Conservation (phyloP, 192 early-diverging fungal species). For the Rhizophagus prolifer region DNA sequence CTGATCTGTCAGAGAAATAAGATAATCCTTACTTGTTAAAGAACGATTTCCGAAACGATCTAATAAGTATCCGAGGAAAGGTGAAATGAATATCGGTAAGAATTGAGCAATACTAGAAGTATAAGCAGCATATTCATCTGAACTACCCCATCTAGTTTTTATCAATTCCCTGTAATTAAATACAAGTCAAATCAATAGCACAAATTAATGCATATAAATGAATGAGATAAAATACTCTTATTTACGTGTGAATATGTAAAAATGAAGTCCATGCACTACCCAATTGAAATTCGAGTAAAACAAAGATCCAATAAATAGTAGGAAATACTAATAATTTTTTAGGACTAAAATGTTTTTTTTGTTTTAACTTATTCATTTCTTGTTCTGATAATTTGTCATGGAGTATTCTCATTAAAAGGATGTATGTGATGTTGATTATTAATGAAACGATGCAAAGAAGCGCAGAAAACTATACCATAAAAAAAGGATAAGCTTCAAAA, state of each 20-base stretch:
- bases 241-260: constrained; percentile 60
- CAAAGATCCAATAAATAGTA: constrained; percentile 61
- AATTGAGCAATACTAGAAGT: constrained; percentile 62
- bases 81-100: constrained; percentile 62
- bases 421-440: constrained; percentile 58
- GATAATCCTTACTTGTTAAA: constrained; percentile 31
- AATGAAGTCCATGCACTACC: constrained; percentile 68
- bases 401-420: constrained; percentile 47
- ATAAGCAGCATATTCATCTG: constrained; percentile 54
- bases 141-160: constrained; percentile 57
- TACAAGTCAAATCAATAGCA: background rate
- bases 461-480: constrained; percentile 54
- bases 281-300: constrained; percentile 55
- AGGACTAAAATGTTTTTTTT: constrained; percentile 58
- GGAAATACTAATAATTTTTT: constrained; percentile 57
- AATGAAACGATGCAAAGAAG: constrained; percentile 58
- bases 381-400: constrained; percentile 1
- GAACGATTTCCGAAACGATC: constrained; percentile 58
- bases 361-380: constrained; percentile 35
- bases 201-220: background rate
- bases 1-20: background rate
- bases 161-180: constrained; percentile 53
- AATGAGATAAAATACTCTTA: background rate
- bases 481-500: constrained; percentile 40
- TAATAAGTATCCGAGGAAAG: constrained; percentile 60